These are phyloP conservation scores for Boletus albobrunnescens DNA, from an alignment of 1,284 basidiomycete species.

Conservation along the genomic window DNA sequence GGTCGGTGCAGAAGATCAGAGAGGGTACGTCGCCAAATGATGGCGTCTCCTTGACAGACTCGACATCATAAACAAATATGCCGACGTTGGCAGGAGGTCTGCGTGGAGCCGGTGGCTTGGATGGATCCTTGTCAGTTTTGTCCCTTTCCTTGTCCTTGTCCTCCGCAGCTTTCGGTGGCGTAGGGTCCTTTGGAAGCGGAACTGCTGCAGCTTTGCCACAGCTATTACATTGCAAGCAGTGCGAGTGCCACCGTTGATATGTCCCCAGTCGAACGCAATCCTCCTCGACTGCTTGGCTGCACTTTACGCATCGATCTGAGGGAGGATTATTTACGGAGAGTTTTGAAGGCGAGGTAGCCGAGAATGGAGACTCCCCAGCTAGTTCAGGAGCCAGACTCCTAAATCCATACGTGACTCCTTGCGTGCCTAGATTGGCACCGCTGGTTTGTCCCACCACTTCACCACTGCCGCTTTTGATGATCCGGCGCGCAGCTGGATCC, in stretches of 20 bases:
- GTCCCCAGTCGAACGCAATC: slow-evolving; percentile 93
- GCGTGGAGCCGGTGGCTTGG: slow-evolving; percentile 60
- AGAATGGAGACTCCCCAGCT: slow-evolving; percentile 83
- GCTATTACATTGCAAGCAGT: slow-evolving; percentile 79
- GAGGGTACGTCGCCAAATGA: slow-evolving; percentile 69
- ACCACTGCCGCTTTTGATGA: slow-evolving; percentile 65
- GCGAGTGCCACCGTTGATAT: slow-evolving; percentile 94
- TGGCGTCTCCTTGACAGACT: slow-evolving; percentile 57
- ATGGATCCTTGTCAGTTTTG: slow-evolving; percentile 41
- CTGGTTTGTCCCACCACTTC: slow-evolving; percentile 47
- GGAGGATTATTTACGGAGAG: slow-evolving; percentile 62
- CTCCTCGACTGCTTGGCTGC: slow-evolving; percentile 90
- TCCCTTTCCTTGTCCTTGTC: slow-evolving; percentile 42
- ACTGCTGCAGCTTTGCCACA: slow-evolving; percentile 80
- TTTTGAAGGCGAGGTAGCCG: slow-evolving; percentile 40
- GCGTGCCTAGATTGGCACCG: slow-evolving; percentile 64
- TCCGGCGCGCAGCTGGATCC: slow-evolving; percentile 70
- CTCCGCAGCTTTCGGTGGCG: slow-evolving; percentile 37
- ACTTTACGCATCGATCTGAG: slow-evolving; percentile 88
- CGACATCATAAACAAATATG: slow-evolving; percentile 71
- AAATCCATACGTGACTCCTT: slow-evolving; percentile 83
- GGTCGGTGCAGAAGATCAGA: slow-evolving; percentile 75
- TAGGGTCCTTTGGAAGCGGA: slow-evolving; percentile 50
- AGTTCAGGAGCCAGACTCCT: slow-evolving; percentile 84
- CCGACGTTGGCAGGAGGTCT: slow-evolving; percentile 76